Conservation (phyloP, 352 stramenopile species). For the Globisporangium barbulae region DNA sequence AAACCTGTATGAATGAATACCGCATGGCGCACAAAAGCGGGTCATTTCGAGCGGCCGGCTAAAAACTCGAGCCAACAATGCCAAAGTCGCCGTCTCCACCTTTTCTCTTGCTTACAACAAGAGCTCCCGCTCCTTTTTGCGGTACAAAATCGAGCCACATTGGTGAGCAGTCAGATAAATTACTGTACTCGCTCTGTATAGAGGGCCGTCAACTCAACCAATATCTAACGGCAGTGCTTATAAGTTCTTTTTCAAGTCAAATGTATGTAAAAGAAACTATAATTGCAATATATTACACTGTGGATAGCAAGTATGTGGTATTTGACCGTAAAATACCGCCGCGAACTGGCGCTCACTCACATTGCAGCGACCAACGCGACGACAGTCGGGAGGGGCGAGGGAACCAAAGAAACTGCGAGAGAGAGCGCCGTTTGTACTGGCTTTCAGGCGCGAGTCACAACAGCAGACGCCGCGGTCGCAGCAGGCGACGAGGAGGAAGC, state of each 20-base stretch:
- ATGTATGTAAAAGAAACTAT: background rate
- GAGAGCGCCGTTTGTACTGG: slow-evolving; percentile 4
- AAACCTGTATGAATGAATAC: background rate
- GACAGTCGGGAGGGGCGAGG: background rate
- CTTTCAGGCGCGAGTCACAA: slow-evolving; percentile 2
- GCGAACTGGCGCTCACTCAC: slow-evolving; percentile 7
- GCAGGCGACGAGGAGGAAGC: background rate
- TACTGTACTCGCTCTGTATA: background rate
- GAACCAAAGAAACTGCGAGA: background rate
- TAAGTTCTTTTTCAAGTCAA: background rate
- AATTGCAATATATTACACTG: background rate
- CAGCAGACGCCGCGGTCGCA: background rate
- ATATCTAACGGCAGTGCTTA: background rate
- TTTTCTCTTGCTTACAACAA: slow-evolving; percentile 4
- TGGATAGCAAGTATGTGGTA: background rate
- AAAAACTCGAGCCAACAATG: background rate
- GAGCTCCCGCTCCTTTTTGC: background rate
- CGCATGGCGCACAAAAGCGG: background rate
- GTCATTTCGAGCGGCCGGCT: background rate
- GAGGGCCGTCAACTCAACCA: too few species aligned
- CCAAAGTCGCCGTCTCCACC: background rate
- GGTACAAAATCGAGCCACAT: slow-evolving; percentile 1
- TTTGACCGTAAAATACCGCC: background rate
- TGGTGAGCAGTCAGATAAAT: background rate
- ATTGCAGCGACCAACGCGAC: background rate